A percentile compares a stretch with the other conserved stretches of the same genome.
These are phyloP conservation scores for Cerioporus squamosus DNA, from an alignment of 1,284 basidiomycete genomes.

Conservation along the genomic window DNA sequence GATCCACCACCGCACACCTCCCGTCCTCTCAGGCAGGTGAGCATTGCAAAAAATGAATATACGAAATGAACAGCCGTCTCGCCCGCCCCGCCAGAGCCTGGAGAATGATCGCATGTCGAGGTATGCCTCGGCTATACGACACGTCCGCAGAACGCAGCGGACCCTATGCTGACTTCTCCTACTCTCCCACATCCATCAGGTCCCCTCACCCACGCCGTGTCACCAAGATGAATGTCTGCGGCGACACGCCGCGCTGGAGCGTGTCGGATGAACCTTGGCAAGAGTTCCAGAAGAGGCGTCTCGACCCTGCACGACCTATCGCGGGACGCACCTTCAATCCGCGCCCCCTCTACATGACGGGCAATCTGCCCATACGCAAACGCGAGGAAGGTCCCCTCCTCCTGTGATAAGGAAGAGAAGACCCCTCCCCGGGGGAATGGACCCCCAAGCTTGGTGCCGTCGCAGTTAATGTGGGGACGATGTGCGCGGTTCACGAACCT, in stretches of 20 bases:
- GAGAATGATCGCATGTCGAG: not conserved
- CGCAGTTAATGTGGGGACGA: not conserved
- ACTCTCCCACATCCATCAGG: not conserved
- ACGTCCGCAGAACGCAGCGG: too few species aligned
- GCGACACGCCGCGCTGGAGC: not conserved
- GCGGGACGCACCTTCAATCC: slow-evolving; percentile 17
- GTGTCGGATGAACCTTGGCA: not conserved
- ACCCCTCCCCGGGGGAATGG: too few species aligned
- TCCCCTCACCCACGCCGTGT: not conserved
- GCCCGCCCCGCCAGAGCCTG: slow-evolving; percentile 1
- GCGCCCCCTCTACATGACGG: slow-evolving; percentile 14
- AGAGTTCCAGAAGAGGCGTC: slow-evolving; percentile 8
- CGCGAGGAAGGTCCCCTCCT: too few species aligned
- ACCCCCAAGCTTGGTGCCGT: too few species aligned
- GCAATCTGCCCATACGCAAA: slow-evolving; percentile 16
- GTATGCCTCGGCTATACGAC: too few species aligned
- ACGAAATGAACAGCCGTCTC: not conserved
- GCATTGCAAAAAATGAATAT: not conserved
- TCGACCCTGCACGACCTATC: slow-evolving; percentile 12
- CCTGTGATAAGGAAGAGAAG: too few species aligned
- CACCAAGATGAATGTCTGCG: not conserved
- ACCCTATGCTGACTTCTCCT: not conserved
- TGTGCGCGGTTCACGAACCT: not conserved
- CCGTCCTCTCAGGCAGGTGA: not conserved
- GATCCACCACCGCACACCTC: not conserved